Evolutionary conservation across 805 yeast genomes (phyloP).

Genomic region (Huiozyma naganishii): DNA sequence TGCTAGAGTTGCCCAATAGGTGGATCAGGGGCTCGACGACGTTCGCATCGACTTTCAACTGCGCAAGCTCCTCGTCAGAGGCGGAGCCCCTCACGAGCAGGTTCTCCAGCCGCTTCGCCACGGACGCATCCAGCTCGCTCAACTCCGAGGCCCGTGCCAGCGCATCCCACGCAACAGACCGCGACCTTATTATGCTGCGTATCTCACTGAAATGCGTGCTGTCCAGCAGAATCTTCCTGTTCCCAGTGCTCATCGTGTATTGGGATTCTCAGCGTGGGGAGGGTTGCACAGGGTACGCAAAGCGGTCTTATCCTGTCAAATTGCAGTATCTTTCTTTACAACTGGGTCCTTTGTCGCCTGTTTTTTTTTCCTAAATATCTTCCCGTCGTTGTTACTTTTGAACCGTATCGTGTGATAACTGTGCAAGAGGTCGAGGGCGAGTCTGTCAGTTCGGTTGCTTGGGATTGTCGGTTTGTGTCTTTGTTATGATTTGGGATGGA

Average conservation of each 20-base stretch:
- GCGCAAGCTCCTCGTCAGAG: slow-evolving; percentile 19
- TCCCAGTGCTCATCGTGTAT: not conserved
- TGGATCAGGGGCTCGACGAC: slow-evolving; percentile 18
- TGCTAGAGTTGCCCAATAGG: slow-evolving; percentile 15
- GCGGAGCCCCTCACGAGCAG: slow-evolving; percentile 26
- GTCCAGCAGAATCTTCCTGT: slow-evolving; percentile 35
- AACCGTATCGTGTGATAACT: too few relatives aligned
- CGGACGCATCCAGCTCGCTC: slow-evolving; percentile 54
- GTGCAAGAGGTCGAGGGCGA: too few relatives aligned
- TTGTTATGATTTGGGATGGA: too few relatives aligned
- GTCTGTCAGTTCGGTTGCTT: too few relatives aligned
- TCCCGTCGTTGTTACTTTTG: too few relatives aligned
- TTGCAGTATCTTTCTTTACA: too few relatives aligned
- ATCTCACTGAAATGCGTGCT: slow-evolving; percentile 58
- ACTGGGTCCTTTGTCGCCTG: too few relatives aligned
- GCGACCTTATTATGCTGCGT: slow-evolving; percentile 56
- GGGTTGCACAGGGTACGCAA: too few relatives aligned
- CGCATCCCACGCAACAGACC: slow-evolving; percentile 90
- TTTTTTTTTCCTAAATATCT: too few relatives aligned
- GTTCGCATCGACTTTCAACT: slow-evolving; percentile 8
- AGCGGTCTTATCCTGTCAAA: too few relatives aligned
- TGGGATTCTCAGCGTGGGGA: too few relatives aligned
- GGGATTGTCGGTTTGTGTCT: not conserved
- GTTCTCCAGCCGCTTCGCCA: slow-evolving; percentile 23
- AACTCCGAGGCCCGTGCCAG: slow-evolving; percentile 64